These are phyloP conservation scores for Exophiala sideris DNA, from an alignment of 2,329 filamentous ascomycete genomes.

Conservation along the genomic window DNA sequence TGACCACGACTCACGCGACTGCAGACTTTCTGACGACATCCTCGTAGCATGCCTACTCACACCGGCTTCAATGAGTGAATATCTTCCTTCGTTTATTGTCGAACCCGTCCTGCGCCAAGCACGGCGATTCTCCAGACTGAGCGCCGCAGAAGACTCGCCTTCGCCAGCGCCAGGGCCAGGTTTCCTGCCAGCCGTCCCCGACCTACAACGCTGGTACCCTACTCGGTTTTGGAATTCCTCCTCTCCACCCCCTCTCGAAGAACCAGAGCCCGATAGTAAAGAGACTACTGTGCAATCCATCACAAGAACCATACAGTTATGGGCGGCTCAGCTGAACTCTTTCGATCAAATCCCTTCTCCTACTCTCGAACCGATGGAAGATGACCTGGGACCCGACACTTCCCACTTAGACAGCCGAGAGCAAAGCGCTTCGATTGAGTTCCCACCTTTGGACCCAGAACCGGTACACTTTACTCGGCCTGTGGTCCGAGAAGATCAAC, in stretches of 20 bases:
- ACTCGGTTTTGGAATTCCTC: conserved; percentile 26
- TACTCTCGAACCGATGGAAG: conserved; percentile 26
- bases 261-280: conserved; percentile 18
- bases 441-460: conserved; percentile 23
- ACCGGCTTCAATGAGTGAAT: conserved; percentile 41
- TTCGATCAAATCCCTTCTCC: conserved; percentile 29
- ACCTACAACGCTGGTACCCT: conserved; percentile 28
- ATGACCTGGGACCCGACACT: conserved; percentile 8
- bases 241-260: conserved; percentile 21
- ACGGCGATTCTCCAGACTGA: conserved; percentile 38
- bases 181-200: conserved; percentile 27
- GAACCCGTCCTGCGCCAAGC: conserved; percentile 44
- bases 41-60: conserved; percentile 8
- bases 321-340: conserved; percentile 27
- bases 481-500: conserved; percentile 13
- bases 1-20: no score
- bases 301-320: conserved; percentile 28
- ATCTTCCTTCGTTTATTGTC: conserved; percentile 42
- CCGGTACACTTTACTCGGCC: conserved; percentile 3
- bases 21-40: no score
- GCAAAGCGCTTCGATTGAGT: conserved; percentile 10
- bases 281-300: conserved; percentile 28
- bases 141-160: conserved; percentile 26
- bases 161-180: conserved; percentile 10
- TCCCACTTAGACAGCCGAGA: conserved; percentile 3